A percentile compares a stretch with the other conserved stretches of the same genome.
Evolutionary conservation across 2,329 filamentous ascomycete species (phyloP).

Genomic region (Penicillium expansum): DNA sequence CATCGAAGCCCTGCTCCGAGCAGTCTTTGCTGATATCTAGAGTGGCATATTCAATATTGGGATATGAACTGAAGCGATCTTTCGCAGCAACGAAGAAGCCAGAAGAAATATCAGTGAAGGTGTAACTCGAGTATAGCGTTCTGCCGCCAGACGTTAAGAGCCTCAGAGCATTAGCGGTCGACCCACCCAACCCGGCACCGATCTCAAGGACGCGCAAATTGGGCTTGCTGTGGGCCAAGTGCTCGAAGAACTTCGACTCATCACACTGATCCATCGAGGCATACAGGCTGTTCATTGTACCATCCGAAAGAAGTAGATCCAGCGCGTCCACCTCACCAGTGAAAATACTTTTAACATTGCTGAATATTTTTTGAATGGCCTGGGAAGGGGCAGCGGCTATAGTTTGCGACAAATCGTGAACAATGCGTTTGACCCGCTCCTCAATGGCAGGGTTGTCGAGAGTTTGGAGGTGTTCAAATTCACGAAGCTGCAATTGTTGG

Average conservation of each 20-base stretch:
- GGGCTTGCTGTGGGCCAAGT: slow-evolving; percentile 25
- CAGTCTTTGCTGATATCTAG: slow-evolving; percentile 34
- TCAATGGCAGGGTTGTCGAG: slow-evolving; percentile 4
- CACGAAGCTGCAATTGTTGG: background rate
- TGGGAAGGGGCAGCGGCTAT: background rate
- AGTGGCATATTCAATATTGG: slow-evolving; percentile 26
- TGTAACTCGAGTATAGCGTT: slow-evolving; percentile 24
- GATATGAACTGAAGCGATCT: slow-evolving; percentile 17
- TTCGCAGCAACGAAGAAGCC: slow-evolving; percentile 29
- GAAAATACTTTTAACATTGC: slow-evolving; percentile 10
- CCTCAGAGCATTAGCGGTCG: slow-evolving; percentile 21
- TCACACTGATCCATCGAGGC: slow-evolving; percentile 5
- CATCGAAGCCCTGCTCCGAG: slow-evolving; percentile 30
- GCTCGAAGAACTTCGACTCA: slow-evolving; percentile 10
- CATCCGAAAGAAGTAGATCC: slow-evolving; percentile 19
- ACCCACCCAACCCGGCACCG: slow-evolving; percentile 30
- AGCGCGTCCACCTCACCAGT: slow-evolving; percentile 15
- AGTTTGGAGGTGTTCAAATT: background rate
- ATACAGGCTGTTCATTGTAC: slow-evolving; percentile 14
- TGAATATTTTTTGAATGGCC: slow-evolving; percentile 7
- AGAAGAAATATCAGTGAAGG: slow-evolving; percentile 32
- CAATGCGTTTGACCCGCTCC: background rate
- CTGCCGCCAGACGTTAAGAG: slow-evolving; percentile 2
- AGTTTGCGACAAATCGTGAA: slow-evolving; percentile 2
- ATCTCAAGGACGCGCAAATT: slow-evolving; percentile 27